Conservation (phyloP, 306 rosid species). For the Sindora glabra region DNA sequence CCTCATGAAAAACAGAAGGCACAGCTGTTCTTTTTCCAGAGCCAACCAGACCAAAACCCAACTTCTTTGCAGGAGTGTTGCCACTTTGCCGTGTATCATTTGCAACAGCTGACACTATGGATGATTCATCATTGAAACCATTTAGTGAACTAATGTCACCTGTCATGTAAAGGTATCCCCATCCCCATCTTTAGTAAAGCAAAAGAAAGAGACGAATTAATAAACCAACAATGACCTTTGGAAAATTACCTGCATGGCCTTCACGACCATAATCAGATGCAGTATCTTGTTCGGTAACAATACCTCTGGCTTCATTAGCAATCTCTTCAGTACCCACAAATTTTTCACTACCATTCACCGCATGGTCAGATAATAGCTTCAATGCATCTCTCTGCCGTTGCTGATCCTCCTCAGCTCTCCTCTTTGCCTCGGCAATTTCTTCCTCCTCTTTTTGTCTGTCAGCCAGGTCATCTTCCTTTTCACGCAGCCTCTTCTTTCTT, state of each 20-base stretch:
- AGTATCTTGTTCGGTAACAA: slow-evolving; percentile 31
- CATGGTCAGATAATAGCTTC: slow-evolving; percentile 39
- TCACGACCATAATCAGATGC: slow-evolving; percentile 40
- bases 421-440: slow-evolving; percentile 82
- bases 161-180: slow-evolving; percentile 29
- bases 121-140: slow-evolving; percentile 47
- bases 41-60: slow-evolving; percentile 93
- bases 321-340: slow-evolving; percentile 32
- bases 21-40: slow-evolving; percentile 94
- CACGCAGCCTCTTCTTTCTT: slow-evolving; percentile 81
- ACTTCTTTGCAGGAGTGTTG: slow-evolving; percentile 65
- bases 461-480: slow-evolving; percentile 79
- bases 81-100: slow-evolving; percentile 60
- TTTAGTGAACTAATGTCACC: slow-evolving; percentile 51
- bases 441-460: slow-evolving; percentile 78
- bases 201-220: background rate
- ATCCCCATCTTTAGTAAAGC: slow-evolving; percentile 7
- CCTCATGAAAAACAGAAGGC: slow-evolving; percentile 87
- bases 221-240: background rate
- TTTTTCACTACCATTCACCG: slow-evolving; percentile 32
- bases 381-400: slow-evolving; percentile 52
- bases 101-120: slow-evolving; percentile 32
- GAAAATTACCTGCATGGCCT: slow-evolving; percentile 42
- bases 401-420: slow-evolving; percentile 74
- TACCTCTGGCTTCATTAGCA: slow-evolving; percentile 32